phyloP scores from a whole-genome alignment of 2,329 filamentous ascomycete species.

The Ceratocystis cubensis region DNA sequence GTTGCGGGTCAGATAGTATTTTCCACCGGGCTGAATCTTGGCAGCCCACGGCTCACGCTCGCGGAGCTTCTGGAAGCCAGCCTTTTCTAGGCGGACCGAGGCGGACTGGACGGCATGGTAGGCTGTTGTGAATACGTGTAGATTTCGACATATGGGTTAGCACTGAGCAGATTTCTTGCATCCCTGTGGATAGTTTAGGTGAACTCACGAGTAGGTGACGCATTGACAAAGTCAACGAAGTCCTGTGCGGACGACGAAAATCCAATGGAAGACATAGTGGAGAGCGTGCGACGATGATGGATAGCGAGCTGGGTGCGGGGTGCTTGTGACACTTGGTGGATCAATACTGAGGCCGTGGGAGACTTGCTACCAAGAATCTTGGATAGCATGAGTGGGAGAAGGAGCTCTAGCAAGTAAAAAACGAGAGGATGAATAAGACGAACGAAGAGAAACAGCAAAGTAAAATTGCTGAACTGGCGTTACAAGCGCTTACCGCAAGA shows the following conservation, averaged over 20 bases:
- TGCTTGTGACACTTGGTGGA: background rate
- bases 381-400: slow-evolving; percentile 12
- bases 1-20: slow-evolving; percentile 94
- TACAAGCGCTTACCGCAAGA: background rate
- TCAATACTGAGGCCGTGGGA: background rate
- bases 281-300: slow-evolving; percentile 22
- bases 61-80: slow-evolving; percentile 77
- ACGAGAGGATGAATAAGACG: background rate
- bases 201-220: slow-evolving; percentile 73
- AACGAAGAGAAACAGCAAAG: background rate
- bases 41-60: slow-evolving; percentile 84
- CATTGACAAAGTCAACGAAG: slow-evolving; percentile 88
- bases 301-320: background rate
- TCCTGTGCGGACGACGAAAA: slow-evolving; percentile 49
- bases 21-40: slow-evolving; percentile 69
- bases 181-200: background rate
- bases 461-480: background rate
- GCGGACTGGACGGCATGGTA: slow-evolving; percentile 86
- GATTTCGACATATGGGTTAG: background rate
- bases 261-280: slow-evolving; percentile 38
- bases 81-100: slow-evolving; percentile 61
- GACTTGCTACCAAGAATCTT: slow-evolving; percentile 18
- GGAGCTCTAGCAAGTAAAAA: background rate
- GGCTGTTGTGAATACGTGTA: slow-evolving; percentile 39
- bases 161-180: background rate